Base-by-base conservation (phyloP, 1,284 basidiomycete species). In the Apiotrichum brassicae region DNA sequence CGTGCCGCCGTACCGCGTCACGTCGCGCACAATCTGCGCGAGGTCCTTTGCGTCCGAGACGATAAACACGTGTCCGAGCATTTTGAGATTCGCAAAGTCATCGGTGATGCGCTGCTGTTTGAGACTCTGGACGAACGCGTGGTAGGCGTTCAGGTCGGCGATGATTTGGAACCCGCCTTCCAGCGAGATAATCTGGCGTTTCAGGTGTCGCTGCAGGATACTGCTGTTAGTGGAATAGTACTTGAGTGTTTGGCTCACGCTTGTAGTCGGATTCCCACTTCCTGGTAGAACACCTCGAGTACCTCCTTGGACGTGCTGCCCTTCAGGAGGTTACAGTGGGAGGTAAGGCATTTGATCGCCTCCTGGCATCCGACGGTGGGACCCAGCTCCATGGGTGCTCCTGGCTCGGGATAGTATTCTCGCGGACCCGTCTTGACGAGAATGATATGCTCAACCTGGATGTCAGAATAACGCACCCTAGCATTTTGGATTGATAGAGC, bases 251-350 rank as follows among this genome's bases (percentile, higher is more conserved):
- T n/a, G n/a, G 74, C 80, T 63, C 52, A 95, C 93, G 81, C 83
- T 64, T 95, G 87, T 18, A 98, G 72, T 22, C 95, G 82, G 53
- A 95, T 84, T 1, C 93, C 92, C 40, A 98, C 86, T 72, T 99
- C 94, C 72, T 94, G 87, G 68, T 97, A 90, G 71, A 98, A 97
- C 2, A 98, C 92, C 62, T 97, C 94, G 19, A 98, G 75, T 2
- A 98, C 90, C 58, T 97, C 92, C 69, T 91, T 89, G 65, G 87
- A 93, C 26, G 94, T 93, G 57, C 87, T 95, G 0, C 92, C 93
- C 57, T 86, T 86, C 38, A 98, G 75, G 44, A 97, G 78, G 59
- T 84, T 83, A 66, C 92, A 95, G 72, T 98, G 94, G 75, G 81
- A 84, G 60, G 87, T 82, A 30, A 98, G 76, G 64, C 89, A 93